Base-by-base conservation (phyloP, 371 early-diverging fungal species). In the Mucor velutinosus region DNA sequence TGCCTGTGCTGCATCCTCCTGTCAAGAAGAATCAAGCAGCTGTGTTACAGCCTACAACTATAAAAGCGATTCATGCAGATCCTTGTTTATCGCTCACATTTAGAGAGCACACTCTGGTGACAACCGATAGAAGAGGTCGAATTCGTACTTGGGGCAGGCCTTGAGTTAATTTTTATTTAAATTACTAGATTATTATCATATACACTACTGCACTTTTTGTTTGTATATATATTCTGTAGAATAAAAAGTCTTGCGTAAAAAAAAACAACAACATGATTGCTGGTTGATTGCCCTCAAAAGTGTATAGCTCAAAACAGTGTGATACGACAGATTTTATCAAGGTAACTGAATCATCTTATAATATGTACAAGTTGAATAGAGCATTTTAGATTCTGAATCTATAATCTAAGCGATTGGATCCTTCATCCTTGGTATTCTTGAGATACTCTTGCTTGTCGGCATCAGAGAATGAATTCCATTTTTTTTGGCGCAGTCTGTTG, bases 81-180 rank as follows among this genome's bases (percentile, higher is more conserved):
- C 94, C 96, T 0, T 70, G 94, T 65, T 25, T 67, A 4, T 69
- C 67, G 7, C 19, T 74, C 17, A 11, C 19, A 7, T 70, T 70
- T 56, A 60, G 58, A 21, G 93, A 91, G 61, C 90, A 93, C 66
- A 78, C 87, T 4, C 76, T 97, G 19, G 85, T 95, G 29, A 95
- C 96, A 0, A 88, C 94, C 1, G 95, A 95, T 73, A 88, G 92
- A 47, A 79, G 86, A 39, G 98, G 98, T 15, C 77, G 84, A 57
- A 79, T 95, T 64, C 92, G 90, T 68, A 80, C 92, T 41, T 97
- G 96, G 96, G 75, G 77, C 70, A 68, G 82, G 70, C 80, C 77
- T 58, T 59, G 49, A 65, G 62, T 23, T 0, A 12, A 37, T 14
- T 37, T 37, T 37, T 8, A 37, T 14, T 37, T 37, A 37, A 12